phyloP scores from a whole-genome alignment of 2,329 filamentous ascomycete genomes.

The Talaromyces sp. region DNA sequence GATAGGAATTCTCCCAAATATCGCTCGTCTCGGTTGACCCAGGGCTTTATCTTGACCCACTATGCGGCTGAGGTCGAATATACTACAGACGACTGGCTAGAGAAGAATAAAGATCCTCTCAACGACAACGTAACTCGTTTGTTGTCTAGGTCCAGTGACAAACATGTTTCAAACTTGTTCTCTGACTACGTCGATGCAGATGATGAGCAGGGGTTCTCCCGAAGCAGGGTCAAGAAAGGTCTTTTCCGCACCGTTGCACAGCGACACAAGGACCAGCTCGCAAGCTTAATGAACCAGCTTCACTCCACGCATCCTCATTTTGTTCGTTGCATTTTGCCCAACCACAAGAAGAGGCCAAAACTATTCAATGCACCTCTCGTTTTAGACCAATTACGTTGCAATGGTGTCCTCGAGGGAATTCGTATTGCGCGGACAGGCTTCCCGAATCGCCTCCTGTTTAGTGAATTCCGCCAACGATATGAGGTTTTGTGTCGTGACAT shows the following conservation, averaged over 20 bases:
- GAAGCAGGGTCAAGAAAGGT: conserved; percentile 89
- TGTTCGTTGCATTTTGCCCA: conserved; percentile 93
- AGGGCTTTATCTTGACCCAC: conserved; percentile 93
- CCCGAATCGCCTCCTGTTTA: conserved; percentile 84
- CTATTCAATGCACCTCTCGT: conserved; percentile 89
- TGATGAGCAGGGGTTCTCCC: conserved; percentile 62
- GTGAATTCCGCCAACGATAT: conserved; percentile 92
- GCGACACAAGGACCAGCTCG: conserved; percentile 95
- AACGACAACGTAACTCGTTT: conserved; percentile 95
- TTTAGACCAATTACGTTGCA: conserved; percentile 93
- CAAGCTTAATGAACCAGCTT: conserved; percentile 88
- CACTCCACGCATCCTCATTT: conserved; percentile 98
- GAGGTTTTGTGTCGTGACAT: conserved; percentile 87
- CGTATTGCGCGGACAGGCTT: conserved; percentile 95
- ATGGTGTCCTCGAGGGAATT: conserved; percentile 98
- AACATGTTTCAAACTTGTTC: conserved; percentile 79
- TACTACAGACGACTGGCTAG: conserved; percentile 87
- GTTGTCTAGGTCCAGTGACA: conserved; percentile 73
- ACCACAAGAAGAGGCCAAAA: conserved; percentile 95
- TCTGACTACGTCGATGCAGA: conserved; percentile 78
- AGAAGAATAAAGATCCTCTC: conserved; percentile 98
- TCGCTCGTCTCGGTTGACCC: conserved; percentile 74
- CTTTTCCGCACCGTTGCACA: conserved; percentile 96
- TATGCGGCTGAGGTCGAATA: conserved; percentile 98
- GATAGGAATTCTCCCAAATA: conserved; percentile 95